Evolutionary conservation across 768 basidiomycete species (phyloP).

Genomic region (Lactarius quietus): DNA sequence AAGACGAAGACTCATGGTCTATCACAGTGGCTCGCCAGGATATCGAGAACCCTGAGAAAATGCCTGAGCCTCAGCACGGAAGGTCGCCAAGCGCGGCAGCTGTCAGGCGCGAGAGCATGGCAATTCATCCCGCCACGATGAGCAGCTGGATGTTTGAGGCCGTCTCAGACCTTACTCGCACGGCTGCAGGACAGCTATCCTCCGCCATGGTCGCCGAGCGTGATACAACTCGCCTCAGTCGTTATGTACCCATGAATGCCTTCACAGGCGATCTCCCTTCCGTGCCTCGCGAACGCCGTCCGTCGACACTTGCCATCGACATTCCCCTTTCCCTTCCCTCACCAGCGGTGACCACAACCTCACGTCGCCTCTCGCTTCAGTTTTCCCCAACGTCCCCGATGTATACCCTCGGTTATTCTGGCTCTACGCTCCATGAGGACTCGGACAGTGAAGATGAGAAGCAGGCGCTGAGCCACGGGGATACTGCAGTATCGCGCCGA

Average conservation of each 20-base stretch:
- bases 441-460: slow-evolving; percentile 47
- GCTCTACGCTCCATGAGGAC: slow-evolving; percentile 34
- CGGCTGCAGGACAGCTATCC: slow-evolving; percentile 27
- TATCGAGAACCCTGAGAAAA: slow-evolving; percentile 44
- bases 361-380: slow-evolving; percentile 54
- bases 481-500: slow-evolving; percentile 24
- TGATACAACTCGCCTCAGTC: slow-evolving; percentile 33
- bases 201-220: slow-evolving; percentile 31
- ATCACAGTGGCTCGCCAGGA: slow-evolving; percentile 32
- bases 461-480: slow-evolving; percentile 27
- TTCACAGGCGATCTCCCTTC: slow-evolving; percentile 27
- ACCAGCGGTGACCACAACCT: slow-evolving; percentile 35
- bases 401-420: slow-evolving; percentile 26
- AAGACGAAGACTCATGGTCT: slow-evolving; percentile 31
- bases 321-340: slow-evolving; percentile 34
- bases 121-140: slow-evolving; percentile 54
- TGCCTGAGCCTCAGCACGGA: slow-evolving; percentile 46
- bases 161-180: slow-evolving; percentile 58
- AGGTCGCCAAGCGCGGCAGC: slow-evolving; percentile 32
- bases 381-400: slow-evolving; percentile 51
- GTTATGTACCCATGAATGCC: slow-evolving; percentile 37
- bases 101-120: slow-evolving; percentile 43
- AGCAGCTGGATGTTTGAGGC: slow-evolving; percentile 88
- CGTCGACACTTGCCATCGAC: slow-evolving; percentile 42
- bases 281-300: slow-evolving; percentile 31